Evolutionary conservation across 192 early-diverging fungal species (phyloP), one percentile per base, ranked within the genome.

Genomic region (Podila clonocystis): DNA sequence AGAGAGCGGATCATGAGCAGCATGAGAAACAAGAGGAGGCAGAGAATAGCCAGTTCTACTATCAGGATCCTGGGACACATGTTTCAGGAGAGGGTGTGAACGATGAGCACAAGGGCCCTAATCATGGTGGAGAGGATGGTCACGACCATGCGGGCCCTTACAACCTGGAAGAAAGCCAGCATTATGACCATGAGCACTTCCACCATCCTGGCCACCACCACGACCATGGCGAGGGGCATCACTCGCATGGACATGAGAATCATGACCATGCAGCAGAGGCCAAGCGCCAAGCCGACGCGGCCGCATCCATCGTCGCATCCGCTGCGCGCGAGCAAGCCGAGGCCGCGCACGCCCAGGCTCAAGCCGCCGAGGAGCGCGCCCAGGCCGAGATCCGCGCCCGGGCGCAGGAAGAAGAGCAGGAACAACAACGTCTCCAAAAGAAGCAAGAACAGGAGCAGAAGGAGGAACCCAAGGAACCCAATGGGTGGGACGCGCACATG

Each of bases 151-250:
- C 59, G 8, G 65, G 73, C 33, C 73, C 73, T 0, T 74, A 55
- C 50, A 74, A 68, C 6, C 33, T 55, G 19, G 65, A 68, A 3
- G 65, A 68, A n/a, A 55, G 34, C 7, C 59, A 52, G 29, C 73
- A 74, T 28, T 74, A 74, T 15, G 59, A 68, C 3, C 73, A 74
- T 24, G 65, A 67, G 26, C 73, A 74, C n/a, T 74, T 74, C 58
- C 65, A 63, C 22, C 73, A 63, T 20, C 65, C 73, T 0, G 72
- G 31, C 22, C 55, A 73, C 26, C 52, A 55, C 12, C 58, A 66
- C 55, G 5, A 13, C 1, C 29, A 72, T 12, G 68, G 22, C 22
- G 15, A 68, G 19, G 52, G 52, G 28, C 28, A 65, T 22, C 38
- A 68, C 26, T 33, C 41, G 33, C 45, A 65, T 20, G 65, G 65